These are phyloP conservation scores for Penicillium brasilianum DNA, from an alignment of 2,329 filamentous ascomycete genomes.

Conservation along the genomic window DNA sequence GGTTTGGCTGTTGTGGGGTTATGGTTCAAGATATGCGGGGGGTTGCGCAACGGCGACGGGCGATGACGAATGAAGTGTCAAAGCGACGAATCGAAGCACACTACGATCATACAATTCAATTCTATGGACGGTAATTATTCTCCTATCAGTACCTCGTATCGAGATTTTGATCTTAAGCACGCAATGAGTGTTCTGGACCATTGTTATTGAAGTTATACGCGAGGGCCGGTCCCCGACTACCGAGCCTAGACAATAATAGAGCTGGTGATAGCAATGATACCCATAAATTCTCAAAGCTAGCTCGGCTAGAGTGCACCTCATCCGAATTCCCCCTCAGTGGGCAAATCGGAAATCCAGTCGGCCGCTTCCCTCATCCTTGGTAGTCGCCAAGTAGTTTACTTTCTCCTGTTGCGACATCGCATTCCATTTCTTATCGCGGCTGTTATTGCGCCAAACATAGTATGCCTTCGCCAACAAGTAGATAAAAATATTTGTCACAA, in stretches of 20 bases:
- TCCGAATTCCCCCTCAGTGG: constrained; percentile 20
- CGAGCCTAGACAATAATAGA: neutral
- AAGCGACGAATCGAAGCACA: neutral
- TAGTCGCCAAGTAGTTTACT: constrained; percentile 37
- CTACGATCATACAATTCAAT: neutral
- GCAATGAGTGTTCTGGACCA: neutral
- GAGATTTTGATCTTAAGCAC: neutral
- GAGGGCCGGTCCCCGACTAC: neutral
- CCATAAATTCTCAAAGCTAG: too few species aligned
- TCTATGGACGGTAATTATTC: neutral
- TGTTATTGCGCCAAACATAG: constrained; percentile 38
- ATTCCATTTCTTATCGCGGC: constrained; percentile 38
- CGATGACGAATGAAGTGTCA: neutral
- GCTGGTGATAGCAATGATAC: too few species aligned
- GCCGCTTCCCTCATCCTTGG: constrained; percentile 41
- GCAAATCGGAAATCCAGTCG: constrained; percentile 45
- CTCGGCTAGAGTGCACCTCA: neutral
- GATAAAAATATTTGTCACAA: constrained; percentile 33
- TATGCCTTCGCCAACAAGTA: constrained; percentile 39
- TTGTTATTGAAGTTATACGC: neutral
- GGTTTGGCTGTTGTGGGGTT: constrained; percentile 7
- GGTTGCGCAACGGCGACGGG: constrained; percentile 16
- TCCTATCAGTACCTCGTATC: neutral
- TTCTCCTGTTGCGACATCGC: constrained; percentile 37
- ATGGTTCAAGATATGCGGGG: constrained; percentile 9